phyloP scores from a whole-genome alignment of 148 eudicot species.

The Persicaria maculosa region DNA sequence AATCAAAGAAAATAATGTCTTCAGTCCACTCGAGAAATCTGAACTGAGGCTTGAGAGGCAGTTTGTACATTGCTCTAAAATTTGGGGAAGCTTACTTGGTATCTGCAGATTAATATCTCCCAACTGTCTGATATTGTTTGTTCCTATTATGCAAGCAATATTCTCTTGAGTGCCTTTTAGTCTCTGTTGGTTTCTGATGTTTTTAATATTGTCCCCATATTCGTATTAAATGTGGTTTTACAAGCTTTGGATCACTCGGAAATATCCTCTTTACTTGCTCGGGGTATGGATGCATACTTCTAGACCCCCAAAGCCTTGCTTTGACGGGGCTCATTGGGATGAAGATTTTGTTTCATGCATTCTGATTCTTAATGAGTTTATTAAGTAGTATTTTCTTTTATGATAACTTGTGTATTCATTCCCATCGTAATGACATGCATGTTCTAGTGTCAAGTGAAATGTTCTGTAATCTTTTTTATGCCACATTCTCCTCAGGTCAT shows the following conservation, averaged over 20 bases:
- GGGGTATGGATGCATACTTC: too few species aligned
- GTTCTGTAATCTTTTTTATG: background rate
- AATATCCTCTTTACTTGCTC: too few species aligned
- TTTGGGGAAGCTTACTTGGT: background rate
- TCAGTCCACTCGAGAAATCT: background rate
- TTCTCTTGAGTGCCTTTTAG: background rate
- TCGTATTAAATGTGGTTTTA: too few species aligned
- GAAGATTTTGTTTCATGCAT: background rate
- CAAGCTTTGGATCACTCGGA: too few species aligned
- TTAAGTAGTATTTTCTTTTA: background rate
- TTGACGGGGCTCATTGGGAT: too few species aligned
- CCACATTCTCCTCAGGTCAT: slow-evolving; percentile 43
- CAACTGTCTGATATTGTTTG: background rate
- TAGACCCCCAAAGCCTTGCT: too few species aligned
- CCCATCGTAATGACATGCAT: background rate
- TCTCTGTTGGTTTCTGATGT: too few species aligned
- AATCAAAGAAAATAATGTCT: too few species aligned
- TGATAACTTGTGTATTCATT: background rate
- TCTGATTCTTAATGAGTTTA: background rate
- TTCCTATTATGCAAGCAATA: background rate
- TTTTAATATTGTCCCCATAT: too few species aligned
- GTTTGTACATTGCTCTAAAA: background rate
- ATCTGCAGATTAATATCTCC: background rate
- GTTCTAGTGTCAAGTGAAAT: background rate
- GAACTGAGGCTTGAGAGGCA: background rate